Evolutionary conservation across 2,329 filamentous ascomycete genomes (phyloP), one percentile per base, ranked within the genome.

Genomic region (Karstenula rhodostoma): DNA sequence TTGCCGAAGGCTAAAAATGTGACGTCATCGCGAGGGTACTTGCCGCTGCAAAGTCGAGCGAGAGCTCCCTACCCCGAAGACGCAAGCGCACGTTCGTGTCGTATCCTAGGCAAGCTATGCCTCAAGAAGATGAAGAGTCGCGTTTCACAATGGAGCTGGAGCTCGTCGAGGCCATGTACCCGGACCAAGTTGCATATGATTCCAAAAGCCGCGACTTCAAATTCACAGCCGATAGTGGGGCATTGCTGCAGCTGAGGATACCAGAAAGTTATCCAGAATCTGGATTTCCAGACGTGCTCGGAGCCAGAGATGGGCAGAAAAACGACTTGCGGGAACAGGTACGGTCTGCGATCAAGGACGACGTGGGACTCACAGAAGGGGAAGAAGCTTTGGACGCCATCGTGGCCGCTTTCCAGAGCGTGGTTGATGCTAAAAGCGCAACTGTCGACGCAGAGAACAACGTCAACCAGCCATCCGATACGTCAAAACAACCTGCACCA

Each of bases 111-210:
- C 42, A 47, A n/a, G 22, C 10, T 10, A 55, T 47, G 52, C 25
- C 19, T 17, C 10, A 47, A 19, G 4, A 46, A 22, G 52, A 55
- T 46, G 52, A 55, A 25, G 52, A 37, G 13, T 55, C 42, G 27
- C 59, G 59, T n/a, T 44, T 61, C 23, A 27, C 43, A 15, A 52
- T 51, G 32, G 80, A 83, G 64, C 58, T 82, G 32, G 71, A 76
- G 49, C 77, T 82, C 13, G 72, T 83, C n/a, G 60, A 77, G 43
- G 75, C 79, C 17, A 82, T 82, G 74, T 82, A 81, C 58, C 80
- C 80, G 4, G 73, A 76, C 6, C 77, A 82, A 64, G 63, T 79
- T 29, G 65, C 64, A 23, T 80, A 73, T 66, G 56, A 67, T 22
- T 23, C 60, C 1, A 76, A 72, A 59, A 69, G 70, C 33, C 73